A percentile compares a stretch with the other conserved stretches of the same genome.
Evolutionary conservation across 2,329 filamentous ascomycete species (phyloP).

Genomic region (Berkeleyomyces rouxiae): DNA sequence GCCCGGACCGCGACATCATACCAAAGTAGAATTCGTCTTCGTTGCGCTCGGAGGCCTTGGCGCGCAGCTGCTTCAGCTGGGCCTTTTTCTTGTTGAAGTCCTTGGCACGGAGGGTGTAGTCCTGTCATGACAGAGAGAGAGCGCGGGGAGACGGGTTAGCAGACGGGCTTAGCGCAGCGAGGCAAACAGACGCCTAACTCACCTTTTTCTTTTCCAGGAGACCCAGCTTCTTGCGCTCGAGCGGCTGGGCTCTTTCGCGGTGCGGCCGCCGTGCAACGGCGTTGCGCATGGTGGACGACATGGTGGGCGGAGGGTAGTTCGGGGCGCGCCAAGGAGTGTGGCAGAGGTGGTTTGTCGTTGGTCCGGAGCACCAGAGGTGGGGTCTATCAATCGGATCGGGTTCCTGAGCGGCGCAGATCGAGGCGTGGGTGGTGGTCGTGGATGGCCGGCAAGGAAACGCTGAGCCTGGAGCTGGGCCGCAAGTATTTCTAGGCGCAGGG

Average conservation of each 20-base stretch:
- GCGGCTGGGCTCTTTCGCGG: conserved; percentile 74
- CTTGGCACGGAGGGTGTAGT: conserved; percentile 47
- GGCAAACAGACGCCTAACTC: conserved; percentile 14
- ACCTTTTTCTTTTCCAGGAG: conserved; percentile 93
- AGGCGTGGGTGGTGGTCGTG: not conserved
- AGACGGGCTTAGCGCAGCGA: not conserved
- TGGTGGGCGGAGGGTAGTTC: conserved; percentile 15
- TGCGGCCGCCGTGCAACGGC: conserved; percentile 68
- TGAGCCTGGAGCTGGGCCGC: not conserved
- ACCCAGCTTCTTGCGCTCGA: conserved; percentile 70
- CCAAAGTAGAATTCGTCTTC: conserved; percentile 60
- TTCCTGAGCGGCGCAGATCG: too few species aligned
- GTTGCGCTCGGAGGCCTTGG: conserved; percentile 48
- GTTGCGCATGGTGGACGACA: conserved; percentile 43
- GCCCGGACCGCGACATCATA: conserved; percentile 47
- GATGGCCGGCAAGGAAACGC: not conserved
- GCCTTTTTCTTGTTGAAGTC: conserved; percentile 51
- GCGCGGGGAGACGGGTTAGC: not conserved
- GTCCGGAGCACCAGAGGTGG: not conserved
- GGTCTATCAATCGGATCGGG: not conserved
- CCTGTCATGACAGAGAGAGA: conserved; percentile 22
- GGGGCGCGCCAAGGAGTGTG: not conserved
- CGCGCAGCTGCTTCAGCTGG: conserved; percentile 39
- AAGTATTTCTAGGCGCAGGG: not conserved
- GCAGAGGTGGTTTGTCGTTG: not conserved